These are phyloP conservation scores for Saccharomycopsis babjevae DNA, from an alignment of 805 yeast species.

Conservation along the genomic window DNA sequence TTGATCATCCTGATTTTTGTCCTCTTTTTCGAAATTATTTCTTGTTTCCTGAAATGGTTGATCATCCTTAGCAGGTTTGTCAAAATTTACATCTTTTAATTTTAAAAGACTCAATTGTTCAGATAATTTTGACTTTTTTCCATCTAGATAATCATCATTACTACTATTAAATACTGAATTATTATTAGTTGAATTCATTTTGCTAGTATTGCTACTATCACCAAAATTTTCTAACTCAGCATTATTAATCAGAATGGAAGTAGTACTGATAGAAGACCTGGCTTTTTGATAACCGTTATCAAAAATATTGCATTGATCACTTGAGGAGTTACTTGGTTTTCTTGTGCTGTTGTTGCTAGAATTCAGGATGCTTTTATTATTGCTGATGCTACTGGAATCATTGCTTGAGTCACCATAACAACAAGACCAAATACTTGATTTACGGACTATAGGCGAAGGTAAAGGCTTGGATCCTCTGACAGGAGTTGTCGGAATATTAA, in stretches of 20 bases:
- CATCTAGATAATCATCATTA: background rate
- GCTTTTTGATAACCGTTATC: background rate
- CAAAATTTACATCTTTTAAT: background rate
- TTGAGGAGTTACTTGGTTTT: background rate
- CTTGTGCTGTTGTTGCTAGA: background rate
- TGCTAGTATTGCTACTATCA: background rate
- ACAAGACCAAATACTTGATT: constrained; percentile 14
- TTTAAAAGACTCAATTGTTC: background rate
- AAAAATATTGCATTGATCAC: background rate
- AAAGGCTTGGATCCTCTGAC: constrained; percentile 15
- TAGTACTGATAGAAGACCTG: background rate
- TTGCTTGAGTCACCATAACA: constrained; percentile 13
- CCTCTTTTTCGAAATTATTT: background rate
- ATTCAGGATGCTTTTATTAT: background rate
- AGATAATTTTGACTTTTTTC: background rate
- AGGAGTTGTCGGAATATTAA: constrained; percentile 2
- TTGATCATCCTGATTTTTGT: background rate
- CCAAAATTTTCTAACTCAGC: background rate
- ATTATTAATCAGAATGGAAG: background rate
- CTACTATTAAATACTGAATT: background rate
- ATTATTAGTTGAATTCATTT: background rate
- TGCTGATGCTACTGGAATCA: background rate
- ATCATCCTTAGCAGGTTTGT: background rate
- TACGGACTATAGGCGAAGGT: constrained; percentile 16
- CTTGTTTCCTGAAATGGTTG: background rate